Evolutionary conservation across 352 stramenopile genomes (phyloP).

Genomic region (Phytophthora fragariae): DNA sequence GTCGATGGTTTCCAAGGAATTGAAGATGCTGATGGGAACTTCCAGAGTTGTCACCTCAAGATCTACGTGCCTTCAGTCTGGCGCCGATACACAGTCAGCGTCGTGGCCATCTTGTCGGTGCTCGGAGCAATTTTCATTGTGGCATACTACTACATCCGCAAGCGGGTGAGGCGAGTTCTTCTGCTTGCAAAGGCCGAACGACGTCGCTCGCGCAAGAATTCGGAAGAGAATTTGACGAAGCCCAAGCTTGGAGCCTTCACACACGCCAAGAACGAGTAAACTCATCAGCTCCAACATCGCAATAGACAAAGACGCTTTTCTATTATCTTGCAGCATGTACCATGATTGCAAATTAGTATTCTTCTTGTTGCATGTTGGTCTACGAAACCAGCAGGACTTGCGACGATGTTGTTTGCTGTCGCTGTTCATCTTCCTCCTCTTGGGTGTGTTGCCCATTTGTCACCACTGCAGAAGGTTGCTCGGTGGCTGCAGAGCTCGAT

Average conservation of each 20-base stretch:
- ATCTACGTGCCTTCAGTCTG: conserved; percentile 94
- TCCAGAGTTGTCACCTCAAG: conserved; percentile 94
- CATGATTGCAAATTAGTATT: conserved; percentile 22
- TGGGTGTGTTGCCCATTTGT: conserved; percentile 16
- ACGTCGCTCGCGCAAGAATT: conserved; percentile 82
- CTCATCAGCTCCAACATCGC: background rate
- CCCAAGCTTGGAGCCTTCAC: conserved; percentile 62
- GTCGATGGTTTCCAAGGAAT: conserved; percentile 94
- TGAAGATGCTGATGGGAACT: conserved; percentile 88
- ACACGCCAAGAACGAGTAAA: conserved; percentile 68
- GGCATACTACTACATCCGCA: conserved; percentile 88
- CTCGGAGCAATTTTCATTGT: conserved; percentile 72
- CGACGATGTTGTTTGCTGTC: conserved; percentile 37
- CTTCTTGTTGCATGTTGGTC: conserved; percentile 9
- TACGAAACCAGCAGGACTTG: conserved; percentile 79
- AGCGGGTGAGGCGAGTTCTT: conserved; percentile 75
- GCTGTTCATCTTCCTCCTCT: conserved; percentile 19
- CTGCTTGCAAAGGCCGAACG: conserved; percentile 93
- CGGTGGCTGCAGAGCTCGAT: background rate
- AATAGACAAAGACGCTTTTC: conserved; percentile 32
- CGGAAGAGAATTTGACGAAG: conserved; percentile 55
- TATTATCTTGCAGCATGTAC: conserved; percentile 26
- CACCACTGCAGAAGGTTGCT: conserved; percentile 9
- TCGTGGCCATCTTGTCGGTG: conserved; percentile 80
- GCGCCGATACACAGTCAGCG: conserved; percentile 83